Percentiles rank a stretch among this genome's conserved stretches.
phyloP scores from a whole-genome alignment of 305 asterid genomes.

The Withania somnifera region DNA sequence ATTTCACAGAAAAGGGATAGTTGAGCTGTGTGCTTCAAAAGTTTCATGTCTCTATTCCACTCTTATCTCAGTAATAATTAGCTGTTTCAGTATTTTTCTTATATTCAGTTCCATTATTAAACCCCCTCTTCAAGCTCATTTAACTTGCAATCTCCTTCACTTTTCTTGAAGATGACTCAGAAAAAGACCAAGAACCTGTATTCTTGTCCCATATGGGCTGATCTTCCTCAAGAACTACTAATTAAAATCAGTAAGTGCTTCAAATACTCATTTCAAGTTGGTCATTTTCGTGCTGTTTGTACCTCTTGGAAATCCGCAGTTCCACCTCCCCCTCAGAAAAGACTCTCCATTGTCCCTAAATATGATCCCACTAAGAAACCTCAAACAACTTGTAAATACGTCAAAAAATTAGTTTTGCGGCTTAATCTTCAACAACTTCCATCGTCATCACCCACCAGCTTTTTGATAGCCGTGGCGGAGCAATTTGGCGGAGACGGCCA shows the following conservation, averaged over 20 bases:
- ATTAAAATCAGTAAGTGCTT: background rate
- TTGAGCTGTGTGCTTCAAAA: background rate
- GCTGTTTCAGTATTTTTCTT: too few species aligned
- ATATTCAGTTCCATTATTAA: too few species aligned
- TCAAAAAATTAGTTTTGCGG: background rate
- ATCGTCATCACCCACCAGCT: background rate
- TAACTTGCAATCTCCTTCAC: background rate
- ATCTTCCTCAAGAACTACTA: background rate
- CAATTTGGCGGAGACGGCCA: background rate
- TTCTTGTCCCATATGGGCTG: background rate
- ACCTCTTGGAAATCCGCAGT: background rate
- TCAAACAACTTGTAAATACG: background rate
- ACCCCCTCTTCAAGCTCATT: background rate
- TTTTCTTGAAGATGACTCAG: background rate
- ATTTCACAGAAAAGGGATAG: background rate
- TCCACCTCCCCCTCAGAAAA: background rate
- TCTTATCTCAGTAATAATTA: too few species aligned
- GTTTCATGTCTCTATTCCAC: background rate
- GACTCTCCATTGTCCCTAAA: background rate
- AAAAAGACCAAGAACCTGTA: background rate
- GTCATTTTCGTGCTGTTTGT: slow-evolving; percentile 2
- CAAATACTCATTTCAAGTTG: background rate
- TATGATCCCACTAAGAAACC: background rate
- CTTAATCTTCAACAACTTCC: background rate
- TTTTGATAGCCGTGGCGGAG: background rate